Evolutionary conservation across 2,329 filamentous ascomycete species (phyloP), one percentile per base, ranked within the genome.

Genomic region (Fusarium lateritium): DNA sequence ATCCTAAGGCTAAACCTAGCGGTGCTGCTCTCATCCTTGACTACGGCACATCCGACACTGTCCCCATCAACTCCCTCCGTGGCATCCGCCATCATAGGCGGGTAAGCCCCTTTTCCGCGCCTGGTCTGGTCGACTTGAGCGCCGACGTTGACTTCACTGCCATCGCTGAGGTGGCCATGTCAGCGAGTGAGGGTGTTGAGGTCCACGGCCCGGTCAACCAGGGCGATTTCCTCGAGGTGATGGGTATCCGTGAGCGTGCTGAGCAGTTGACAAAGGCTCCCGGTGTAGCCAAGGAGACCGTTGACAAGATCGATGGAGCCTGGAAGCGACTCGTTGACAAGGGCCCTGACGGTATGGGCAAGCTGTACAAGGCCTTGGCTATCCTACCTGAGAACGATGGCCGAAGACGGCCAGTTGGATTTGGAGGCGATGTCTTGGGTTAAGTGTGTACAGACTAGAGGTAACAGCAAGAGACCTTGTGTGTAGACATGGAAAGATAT

Each of bases 1-100:
- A 84, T 7, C 82, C 84, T 1, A 94, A 93, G 76, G 71, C 83
- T 0, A 77, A 76, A 1, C 89, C 94, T 2, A 91, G 90, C 1
- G 96, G 96, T 50, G 96, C 94, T 10, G 96, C 95, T 1, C 85
- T 99, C n/a, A 93, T 99, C 72, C 89, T 99, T 45, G 96, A 99
- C 82, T 99, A 99, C 80, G 96, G 96, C 19, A 92, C 95, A 6
- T 80, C 89, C 5, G 85, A 89, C 73, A 92, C 84, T 0, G 90
- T 99, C 49, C 96, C 96, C 4, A 84, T 92, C 63, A 97, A 97
- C 84, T 97, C 94, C 0, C 86, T 99, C 22, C 92, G 96, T 33
- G 96, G 96, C 22, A 98, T 99, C 78, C 88, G 90, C 36, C 83
- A 86, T 15, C 96, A 99, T 81, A 83, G 85, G 24, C 85, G 86